Percentiles rank a stretch among this genome's conserved stretches.
Conservation (phyloP, 2,329 filamentous ascomycete genomes). For the Chaetomium sp. region DNA sequence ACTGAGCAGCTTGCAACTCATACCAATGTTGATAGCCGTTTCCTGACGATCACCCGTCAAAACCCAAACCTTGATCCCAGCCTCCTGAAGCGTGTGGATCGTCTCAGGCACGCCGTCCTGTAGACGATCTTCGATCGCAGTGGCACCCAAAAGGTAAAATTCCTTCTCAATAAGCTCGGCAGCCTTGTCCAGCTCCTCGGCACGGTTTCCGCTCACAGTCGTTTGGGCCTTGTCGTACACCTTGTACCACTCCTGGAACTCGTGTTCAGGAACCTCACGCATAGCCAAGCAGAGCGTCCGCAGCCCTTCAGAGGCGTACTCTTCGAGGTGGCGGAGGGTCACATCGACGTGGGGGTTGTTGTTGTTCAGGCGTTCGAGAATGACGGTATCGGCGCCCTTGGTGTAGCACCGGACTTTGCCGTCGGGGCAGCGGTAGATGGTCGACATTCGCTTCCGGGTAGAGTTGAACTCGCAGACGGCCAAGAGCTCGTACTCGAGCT, state of each 20-base stretch:
- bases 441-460: constrained; percentile 93
- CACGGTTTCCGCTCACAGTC: constrained; percentile 84
- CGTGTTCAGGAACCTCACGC: constrained; percentile 84
- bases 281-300: constrained; percentile 91
- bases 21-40: constrained; percentile 98
- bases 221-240: constrained; percentile 84
- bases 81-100: constrained; percentile 92
- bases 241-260: constrained; percentile 80
- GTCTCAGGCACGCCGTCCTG: constrained; percentile 98
- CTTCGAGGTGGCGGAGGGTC: constrained; percentile 94
- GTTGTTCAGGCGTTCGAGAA: constrained; percentile 78
- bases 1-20: constrained; percentile 97
- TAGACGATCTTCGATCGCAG: constrained; percentile 92
- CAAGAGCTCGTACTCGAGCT: constrained; percentile 80
- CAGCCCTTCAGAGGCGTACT: constrained; percentile 93
- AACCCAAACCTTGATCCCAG: constrained; percentile 98
- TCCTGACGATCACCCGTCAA: constrained; percentile 96
- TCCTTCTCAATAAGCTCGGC: constrained; percentile 92
- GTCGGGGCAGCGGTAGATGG: constrained; percentile 92
- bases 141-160: constrained; percentile 85
- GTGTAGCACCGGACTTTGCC: constrained; percentile 90
- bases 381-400: constrained; percentile 97
- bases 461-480: constrained; percentile 99
- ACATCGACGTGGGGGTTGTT: constrained; percentile 81
- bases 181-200: constrained; percentile 94